These are phyloP conservation scores for Coniosporium tulheliwenetii DNA, from an alignment of 2,329 filamentous ascomycete genomes.

Conservation along the genomic window DNA sequence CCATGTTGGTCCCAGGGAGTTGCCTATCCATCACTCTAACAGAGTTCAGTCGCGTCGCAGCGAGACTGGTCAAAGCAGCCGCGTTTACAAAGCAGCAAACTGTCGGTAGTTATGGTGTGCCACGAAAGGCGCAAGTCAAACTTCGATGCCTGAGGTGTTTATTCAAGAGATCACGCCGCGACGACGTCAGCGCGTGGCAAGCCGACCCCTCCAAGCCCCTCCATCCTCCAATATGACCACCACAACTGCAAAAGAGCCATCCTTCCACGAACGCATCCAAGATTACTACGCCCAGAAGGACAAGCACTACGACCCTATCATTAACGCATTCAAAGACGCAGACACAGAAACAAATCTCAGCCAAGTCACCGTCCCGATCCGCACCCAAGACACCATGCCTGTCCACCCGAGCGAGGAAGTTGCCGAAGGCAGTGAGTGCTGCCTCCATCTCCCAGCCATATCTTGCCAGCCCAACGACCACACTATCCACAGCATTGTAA, in stretches of 20 bases:
- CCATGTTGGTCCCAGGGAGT: too few relatives aligned
- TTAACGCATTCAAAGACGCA: slow-evolving; percentile 1
- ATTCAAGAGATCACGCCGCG: too few relatives aligned
- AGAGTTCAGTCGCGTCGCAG: too few relatives aligned
- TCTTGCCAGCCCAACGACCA: neutral
- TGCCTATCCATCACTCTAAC: too few relatives aligned
- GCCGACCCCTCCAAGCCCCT: too few relatives aligned
- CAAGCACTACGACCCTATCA: slow-evolving; percentile 2
- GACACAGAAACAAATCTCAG: neutral
- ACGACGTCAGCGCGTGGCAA: too few relatives aligned
- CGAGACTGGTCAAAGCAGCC: too few relatives aligned
- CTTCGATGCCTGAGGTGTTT: too few relatives aligned
- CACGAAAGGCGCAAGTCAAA: too few relatives aligned
- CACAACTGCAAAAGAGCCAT: neutral
- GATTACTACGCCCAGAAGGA: slow-evolving; percentile 7
- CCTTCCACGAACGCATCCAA: slow-evolving; percentile 4
- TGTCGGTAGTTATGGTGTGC: too few relatives aligned
- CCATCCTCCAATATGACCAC: neutral
- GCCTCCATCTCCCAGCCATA: neutral
- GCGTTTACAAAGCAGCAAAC: too few relatives aligned
- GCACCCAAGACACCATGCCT: slow-evolving; percentile 17
- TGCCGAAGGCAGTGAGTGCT: slow-evolving; percentile 20
- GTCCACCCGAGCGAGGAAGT: slow-evolving; percentile 25
- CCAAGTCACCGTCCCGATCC: neutral
- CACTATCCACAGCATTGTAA: neutral